phyloP scores from a whole-genome alignment of 208 protist genomes.

The Crithidia thermophila region DNA sequence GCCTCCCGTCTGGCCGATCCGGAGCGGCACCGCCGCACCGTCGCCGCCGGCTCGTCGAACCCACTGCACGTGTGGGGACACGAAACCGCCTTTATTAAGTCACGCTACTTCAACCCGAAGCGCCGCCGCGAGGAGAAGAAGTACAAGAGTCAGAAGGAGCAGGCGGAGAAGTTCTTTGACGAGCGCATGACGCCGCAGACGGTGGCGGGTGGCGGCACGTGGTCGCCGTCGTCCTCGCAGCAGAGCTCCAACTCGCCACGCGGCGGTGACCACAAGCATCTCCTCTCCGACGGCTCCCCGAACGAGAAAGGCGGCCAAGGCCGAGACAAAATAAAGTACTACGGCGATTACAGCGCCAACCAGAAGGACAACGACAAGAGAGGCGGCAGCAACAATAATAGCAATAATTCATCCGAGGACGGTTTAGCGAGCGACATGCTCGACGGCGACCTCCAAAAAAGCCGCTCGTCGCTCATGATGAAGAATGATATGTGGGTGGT shows the following conservation, averaged over 20 bases:
- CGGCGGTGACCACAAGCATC: constrained; percentile 10
- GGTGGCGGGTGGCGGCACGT: background rate
- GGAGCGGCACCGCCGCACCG: constrained; percentile 10
- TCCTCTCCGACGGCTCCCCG: background rate
- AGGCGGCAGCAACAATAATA: no score
- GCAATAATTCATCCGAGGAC: no score
- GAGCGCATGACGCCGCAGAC: background rate
- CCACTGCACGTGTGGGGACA: constrained; percentile 43
- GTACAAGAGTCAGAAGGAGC: background rate
- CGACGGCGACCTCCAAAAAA: background rate
- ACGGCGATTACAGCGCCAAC: constrained; percentile 24
- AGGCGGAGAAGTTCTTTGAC: constrained; percentile 9
- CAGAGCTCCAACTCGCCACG: background rate
- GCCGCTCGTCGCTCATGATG: background rate
- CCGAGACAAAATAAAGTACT: no score
- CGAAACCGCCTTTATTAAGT: constrained; percentile 33
- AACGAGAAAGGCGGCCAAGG: constrained; percentile 24
- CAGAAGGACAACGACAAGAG: no score
- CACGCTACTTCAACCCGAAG: constrained; percentile 19
- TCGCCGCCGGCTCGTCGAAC: constrained; percentile 28
- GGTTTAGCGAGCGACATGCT: no score
- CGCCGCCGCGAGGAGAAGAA: background rate
- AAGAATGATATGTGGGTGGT: constrained; percentile 7
- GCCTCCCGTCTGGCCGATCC: constrained; percentile 9
- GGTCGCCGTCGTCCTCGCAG: constrained; percentile 8